A percentile compares a stretch with the other conserved stretches of the same genome.
phyloP scores from a whole-genome alignment of 2,329 filamentous ascomycete genomes.

The Tolypocladium capitatum region DNA sequence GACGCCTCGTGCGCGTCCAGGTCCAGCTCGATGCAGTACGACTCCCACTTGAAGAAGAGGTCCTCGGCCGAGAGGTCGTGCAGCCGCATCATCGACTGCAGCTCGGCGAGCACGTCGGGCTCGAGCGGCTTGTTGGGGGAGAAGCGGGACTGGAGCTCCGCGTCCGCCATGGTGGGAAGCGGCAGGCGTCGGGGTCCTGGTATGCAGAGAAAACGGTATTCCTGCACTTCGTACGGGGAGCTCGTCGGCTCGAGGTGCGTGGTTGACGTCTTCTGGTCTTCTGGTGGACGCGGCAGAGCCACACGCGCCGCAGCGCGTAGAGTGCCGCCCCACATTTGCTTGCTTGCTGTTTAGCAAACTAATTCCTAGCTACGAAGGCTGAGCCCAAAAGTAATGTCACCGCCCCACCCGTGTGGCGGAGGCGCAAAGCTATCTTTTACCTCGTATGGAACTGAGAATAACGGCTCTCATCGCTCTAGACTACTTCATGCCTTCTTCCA shows the following conservation, averaged over 20 bases:
- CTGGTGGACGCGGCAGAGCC: not conserved
- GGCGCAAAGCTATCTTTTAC: too few relatives aligned
- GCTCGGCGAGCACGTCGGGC: slow-evolving; percentile 64
- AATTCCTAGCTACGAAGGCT: too few relatives aligned
- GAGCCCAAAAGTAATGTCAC: too few relatives aligned
- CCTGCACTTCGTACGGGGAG: not conserved
- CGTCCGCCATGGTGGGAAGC: slow-evolving; percentile 19
- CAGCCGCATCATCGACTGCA: slow-evolving; percentile 75
- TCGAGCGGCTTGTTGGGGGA: slow-evolving; percentile 40
- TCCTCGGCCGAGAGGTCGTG: slow-evolving; percentile 74
- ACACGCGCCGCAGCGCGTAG: not conserved
- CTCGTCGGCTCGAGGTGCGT: not conserved
- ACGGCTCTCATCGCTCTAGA: too few relatives aligned
- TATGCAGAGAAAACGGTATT: not conserved
- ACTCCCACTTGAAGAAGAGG: slow-evolving; percentile 97
- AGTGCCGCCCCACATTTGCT: not conserved
- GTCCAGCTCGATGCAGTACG: slow-evolving; percentile 91
- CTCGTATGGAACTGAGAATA: too few relatives aligned
- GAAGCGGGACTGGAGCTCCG: slow-evolving; percentile 21
- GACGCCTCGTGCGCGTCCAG: slow-evolving; percentile 57
- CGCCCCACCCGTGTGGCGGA: too few relatives aligned
- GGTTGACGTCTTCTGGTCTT: not conserved
- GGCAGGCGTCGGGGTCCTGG: not conserved
- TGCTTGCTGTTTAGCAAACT: not conserved
- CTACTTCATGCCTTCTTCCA: too few relatives aligned